Conservation (phyloP, 176 grass and related monocot genomes). For the Oryza punctata region DNA sequence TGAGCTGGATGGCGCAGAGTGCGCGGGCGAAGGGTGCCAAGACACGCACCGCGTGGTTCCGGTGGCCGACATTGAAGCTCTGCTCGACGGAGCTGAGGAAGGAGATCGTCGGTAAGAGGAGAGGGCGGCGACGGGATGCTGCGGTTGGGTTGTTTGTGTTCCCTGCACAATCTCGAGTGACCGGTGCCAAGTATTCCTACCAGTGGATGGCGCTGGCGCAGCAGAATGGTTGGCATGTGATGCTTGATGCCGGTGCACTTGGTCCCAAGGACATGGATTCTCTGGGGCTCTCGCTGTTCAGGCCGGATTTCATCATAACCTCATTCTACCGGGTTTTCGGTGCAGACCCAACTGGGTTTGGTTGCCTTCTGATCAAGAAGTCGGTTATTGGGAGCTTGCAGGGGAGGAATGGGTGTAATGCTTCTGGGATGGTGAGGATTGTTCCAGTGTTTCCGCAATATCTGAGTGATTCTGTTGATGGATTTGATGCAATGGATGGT, state of each 20-base stretch:
- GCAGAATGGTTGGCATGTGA: constrained; percentile 99
- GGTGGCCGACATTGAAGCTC: constrained; percentile 88
- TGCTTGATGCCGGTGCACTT: constrained; percentile 93
- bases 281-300: constrained; percentile 85
- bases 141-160: constrained; percentile 89
- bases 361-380: constrained; percentile 99
- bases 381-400: constrained; percentile 93
- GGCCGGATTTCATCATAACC: constrained; percentile 95
- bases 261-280: constrained; percentile 99
- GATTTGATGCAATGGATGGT: constrained; percentile 69
- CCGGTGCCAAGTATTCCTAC: constrained; percentile 96
- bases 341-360: constrained; percentile 90
- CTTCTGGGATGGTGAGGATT: constrained; percentile 90
- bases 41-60: constrained; percentile 73
- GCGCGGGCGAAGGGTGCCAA: constrained; percentile 91
- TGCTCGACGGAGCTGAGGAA: constrained; percentile 87
- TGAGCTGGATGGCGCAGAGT: constrained; percentile 91
- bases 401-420: constrained; percentile 80
- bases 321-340: constrained; percentile 98
- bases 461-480: constrained; percentile 91
- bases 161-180: constrained; percentile 93
- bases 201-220: constrained; percentile 99
- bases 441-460: constrained; percentile 97
- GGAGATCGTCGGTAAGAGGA: constrained; percentile 82
- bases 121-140: constrained; percentile 64